Percentiles rank a stretch among this genome's conserved stretches.
These are phyloP conservation scores for Juglanconis oblonga DNA, from an alignment of 2,329 filamentous ascomycete species.

Conservation along the genomic window DNA sequence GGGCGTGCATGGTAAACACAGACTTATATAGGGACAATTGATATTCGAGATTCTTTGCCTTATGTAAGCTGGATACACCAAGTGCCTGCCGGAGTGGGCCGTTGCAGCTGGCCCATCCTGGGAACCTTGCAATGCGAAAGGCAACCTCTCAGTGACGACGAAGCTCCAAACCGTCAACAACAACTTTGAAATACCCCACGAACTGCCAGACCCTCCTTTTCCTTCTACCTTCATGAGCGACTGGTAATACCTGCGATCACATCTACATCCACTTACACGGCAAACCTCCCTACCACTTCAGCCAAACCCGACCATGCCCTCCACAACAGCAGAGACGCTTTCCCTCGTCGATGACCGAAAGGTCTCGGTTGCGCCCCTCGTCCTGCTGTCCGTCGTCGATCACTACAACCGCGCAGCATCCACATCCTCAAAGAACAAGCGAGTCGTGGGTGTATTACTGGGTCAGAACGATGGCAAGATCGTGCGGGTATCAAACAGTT, in stretches of 20 bases:
- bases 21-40: too few relatives aligned
- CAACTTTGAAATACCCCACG: not conserved
- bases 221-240: not conserved
- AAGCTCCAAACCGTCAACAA: not conserved
- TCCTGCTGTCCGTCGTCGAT: slow-evolving; percentile 96
- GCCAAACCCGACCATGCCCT: slow-evolving; percentile 67
- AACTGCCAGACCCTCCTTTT: not conserved
- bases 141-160: slow-evolving; percentile 10
- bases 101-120: too few relatives aligned
- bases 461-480: slow-evolving; percentile 96
- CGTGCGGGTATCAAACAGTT: slow-evolving; percentile 97
- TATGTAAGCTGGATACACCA: too few relatives aligned
- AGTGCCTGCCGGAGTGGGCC: too few relatives aligned
- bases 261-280: slow-evolving; percentile 11
- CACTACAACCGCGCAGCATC: slow-evolving; percentile 92
- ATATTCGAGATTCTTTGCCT: too few relatives aligned
- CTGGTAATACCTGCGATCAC: slow-evolving; percentile 8
- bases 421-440: slow-evolving; percentile 77
- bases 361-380: slow-evolving; percentile 95
- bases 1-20: too few relatives aligned
- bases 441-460: slow-evolving; percentile 90
- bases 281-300: slow-evolving; percentile 12
- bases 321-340: slow-evolving; percentile 94
- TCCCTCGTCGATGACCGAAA: slow-evolving; percentile 83
- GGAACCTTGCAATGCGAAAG: not conserved